Percentiles rank a stretch among this genome's conserved stretches.
Conservation (phyloP, 148 eudicot genomes). For the Rhododendron ovatum region DNA sequence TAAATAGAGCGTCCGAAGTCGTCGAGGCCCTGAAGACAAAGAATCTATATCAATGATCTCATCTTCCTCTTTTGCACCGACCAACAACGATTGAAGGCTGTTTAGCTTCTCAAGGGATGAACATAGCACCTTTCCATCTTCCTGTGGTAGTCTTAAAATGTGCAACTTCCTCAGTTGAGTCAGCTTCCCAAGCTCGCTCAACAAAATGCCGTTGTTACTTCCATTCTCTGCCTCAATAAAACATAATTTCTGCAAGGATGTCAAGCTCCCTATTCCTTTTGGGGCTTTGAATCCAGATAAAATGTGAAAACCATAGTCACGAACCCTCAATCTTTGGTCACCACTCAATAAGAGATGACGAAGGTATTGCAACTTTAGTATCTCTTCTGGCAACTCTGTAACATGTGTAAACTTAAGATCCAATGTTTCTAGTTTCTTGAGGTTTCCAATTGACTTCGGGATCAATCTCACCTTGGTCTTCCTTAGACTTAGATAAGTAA, state of each 20-base stretch:
- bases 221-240: too few relatives aligned
- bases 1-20: not conserved
- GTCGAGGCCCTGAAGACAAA: not conserved
- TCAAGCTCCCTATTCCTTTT: not conserved
- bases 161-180: conserved; percentile 13
- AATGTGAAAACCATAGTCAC: not conserved
- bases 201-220: too few relatives aligned
- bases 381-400: too few relatives aligned
- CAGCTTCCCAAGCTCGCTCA: not conserved
- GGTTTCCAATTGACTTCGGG: not conserved
- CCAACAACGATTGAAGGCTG: not conserved
- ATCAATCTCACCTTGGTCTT: not conserved
- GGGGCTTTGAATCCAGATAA: not conserved
- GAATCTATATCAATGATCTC: not conserved
- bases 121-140: not conserved
- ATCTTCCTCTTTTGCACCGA: not conserved
- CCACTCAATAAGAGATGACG: not conserved
- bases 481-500: conserved; percentile 1
- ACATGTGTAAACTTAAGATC: too few relatives aligned
- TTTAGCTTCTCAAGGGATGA: not conserved
- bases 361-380: too few relatives aligned
- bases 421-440: too few relatives aligned
- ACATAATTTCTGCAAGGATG: not conserved
- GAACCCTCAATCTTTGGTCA: not conserved
- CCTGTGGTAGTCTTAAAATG: not conserved